These are phyloP conservation scores for Vitis labrusca DNA, from an alignment of 164 flowering plant genomes.

Conservation along the genomic window DNA sequence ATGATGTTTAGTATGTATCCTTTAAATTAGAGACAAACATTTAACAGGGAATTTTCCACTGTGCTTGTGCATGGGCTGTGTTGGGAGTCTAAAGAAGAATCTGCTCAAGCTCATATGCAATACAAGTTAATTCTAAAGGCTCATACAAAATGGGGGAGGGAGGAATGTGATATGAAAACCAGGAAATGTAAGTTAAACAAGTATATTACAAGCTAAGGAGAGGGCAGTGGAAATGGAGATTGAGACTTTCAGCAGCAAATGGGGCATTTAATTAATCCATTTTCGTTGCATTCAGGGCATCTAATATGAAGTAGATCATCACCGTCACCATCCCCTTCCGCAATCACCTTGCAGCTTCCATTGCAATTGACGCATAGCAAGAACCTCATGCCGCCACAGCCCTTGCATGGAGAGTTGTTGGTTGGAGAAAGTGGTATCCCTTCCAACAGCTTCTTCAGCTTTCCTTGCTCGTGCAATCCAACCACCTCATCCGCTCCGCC, in stretches of 20 bases:
- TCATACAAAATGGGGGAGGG: too few species aligned
- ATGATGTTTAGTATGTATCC: too few species aligned
- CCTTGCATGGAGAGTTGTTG: constrained; percentile 33
- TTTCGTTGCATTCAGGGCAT: constrained; percentile 75
- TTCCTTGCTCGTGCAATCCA: constrained; percentile 74
- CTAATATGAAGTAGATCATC: constrained; percentile 18
- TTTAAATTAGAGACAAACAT: too few species aligned
- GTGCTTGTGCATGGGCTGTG: too few species aligned
- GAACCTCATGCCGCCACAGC: constrained; percentile 56
- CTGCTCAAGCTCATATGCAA: too few species aligned
- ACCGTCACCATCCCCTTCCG: constrained; percentile 15
- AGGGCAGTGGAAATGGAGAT: too few species aligned
- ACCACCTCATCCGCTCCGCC: constrained; percentile 82
- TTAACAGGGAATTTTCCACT: too few species aligned
- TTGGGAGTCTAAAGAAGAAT: too few species aligned
- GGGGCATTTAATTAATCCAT: constrained; percentile 75
- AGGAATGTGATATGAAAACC: too few species aligned
- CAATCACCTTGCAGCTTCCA: constrained; percentile 59
- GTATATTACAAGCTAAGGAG: too few species aligned
- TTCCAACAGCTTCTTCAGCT: constrained; percentile 49
- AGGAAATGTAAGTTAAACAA: too few species aligned
- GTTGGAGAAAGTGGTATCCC: constrained; percentile 41
- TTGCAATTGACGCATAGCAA: constrained; percentile 61
- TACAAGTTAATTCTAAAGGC: too few species aligned
- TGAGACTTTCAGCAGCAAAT: constrained; percentile 43